Percentiles rank a stretch among this genome's conserved stretches.
Evolutionary conservation across 768 basidiomycete genomes (phyloP).

Genomic region (Xerocomellus chrysenteron): DNA sequence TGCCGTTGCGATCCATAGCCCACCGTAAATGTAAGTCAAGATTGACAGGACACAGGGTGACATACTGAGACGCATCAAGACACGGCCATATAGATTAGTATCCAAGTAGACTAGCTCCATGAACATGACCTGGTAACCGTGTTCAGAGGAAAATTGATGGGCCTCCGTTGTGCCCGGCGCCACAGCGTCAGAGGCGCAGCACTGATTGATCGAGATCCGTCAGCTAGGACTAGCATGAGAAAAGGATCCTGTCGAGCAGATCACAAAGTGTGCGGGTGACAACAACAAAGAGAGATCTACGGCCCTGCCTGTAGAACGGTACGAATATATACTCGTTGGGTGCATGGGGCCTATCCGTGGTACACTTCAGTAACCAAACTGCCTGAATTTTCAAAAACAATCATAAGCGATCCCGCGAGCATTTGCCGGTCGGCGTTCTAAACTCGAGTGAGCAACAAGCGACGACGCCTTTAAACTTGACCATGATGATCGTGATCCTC

Average conservation of each 20-base stretch:
- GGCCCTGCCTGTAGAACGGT: neutral
- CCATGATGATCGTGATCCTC: slow-evolving; percentile 29
- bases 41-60: neutral
- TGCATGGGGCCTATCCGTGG: no score
- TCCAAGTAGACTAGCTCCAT: neutral
- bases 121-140: neutral
- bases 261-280: neutral
- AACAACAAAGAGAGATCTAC: neutral
- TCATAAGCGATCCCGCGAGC: slow-evolving; percentile 33
- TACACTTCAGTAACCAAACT: neutral
- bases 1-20: neutral
- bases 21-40: neutral
- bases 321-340: neutral
- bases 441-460: slow-evolving; percentile 22
- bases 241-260: slow-evolving; percentile 1
- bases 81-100: neutral
- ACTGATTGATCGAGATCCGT: slow-evolving; percentile 9
- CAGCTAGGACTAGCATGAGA: neutral
- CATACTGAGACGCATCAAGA: slow-evolving; percentile 7
- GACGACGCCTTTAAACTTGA: slow-evolving; percentile 27
- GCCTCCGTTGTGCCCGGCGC: slow-evolving; percentile 12
- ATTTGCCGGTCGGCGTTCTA: slow-evolving; percentile 28
- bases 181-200: slow-evolving; percentile 10
- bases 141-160: neutral
- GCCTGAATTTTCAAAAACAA: neutral